Evolutionary conservation across 2,329 filamentous ascomycete species (phyloP), one percentile per base, ranked within the genome.

Genomic region (Talaromyces sp.): DNA sequence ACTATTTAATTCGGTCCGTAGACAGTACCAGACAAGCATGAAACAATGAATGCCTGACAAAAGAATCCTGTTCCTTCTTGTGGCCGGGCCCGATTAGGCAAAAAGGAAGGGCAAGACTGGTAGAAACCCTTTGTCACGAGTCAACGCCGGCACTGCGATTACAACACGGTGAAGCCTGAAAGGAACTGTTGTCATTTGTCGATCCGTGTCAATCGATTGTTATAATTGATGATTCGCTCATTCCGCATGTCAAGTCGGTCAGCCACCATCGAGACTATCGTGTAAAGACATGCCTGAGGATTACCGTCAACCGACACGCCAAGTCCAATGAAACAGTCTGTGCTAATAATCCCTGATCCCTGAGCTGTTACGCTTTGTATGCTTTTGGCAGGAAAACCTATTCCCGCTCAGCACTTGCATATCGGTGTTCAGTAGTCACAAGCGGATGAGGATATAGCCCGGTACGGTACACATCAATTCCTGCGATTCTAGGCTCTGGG

Each of bases 11-110:
- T 28, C 25, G 44, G 23, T 9, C 46, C 8, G 46, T n/a, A 50
- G 25, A 31, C 11, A 5, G 11, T 23, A 21, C 8, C 31, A 58
- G 23, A 18, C 8, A 18, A n/a, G 35, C 31, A 48, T 33, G 18
- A 35, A 35, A 60, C 58, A 60, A 60, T 21, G 58, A 50, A 60
- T 60, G 28, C 57, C 33, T 4, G 50, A 23, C 50, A 37, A 54
- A 35, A 54, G 31, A 50, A 50, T 50, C 46, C 25, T 31, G 16
- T 7, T 11, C 31, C 54, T 23, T 23, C 35, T 14, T 31, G 35
- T 39, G 14, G 25, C n/a, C 9, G 55, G 18, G 55, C 37, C 37
- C 40, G 37, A 58, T 46, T 58, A 40, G 55, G 37, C 55, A 42
- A 42, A 42, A 42, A 44, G 37, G 35, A 28, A 42, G 55, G 55